Base-by-base conservation (phyloP, 2,329 filamentous ascomycete species). In the Sclerotinia glacialis region DNA sequence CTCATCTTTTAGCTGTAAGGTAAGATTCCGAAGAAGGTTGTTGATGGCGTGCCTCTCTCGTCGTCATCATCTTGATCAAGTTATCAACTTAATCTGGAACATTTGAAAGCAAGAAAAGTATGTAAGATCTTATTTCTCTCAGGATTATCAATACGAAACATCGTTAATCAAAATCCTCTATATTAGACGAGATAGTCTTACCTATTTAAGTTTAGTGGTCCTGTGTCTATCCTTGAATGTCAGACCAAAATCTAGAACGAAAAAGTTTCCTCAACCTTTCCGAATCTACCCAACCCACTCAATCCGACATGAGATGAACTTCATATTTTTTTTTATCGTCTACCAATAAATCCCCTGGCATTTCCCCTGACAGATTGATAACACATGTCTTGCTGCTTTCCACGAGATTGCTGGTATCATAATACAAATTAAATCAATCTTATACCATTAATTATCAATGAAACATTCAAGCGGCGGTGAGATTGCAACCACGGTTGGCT, bases 131-230 rank as follows among this genome's bases (percentile, higher is more conserved):
- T 34, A 53, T 28, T 53, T 31, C 28, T 31, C 28, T 21, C 42
- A 5, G 21, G n/a, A 55, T 60, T 16, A 16, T 61, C 42, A 46
- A 64, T 26, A 34, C 12, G 26, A 64, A 64, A 55, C 61, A 28
- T 34, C 37, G 61, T 64, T 55, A 55, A 56, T 64, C 28, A 64
- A 64, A 56, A 64, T 16, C 49, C 37, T 56, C 49, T 64, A 42
- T 64, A 64, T 55, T 42, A 64, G 23, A 23, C 61, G 37, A 64
- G 7, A 1, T 3, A 6, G 11, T 5, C 31, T 56, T 37, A 31
- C 49, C 34, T 44, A 42, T 42, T n/a, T 31, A 0, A 37, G 60
- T 18, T 12, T 55, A 63, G 60, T 2, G 11, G 0, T 23, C 8
- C n/a, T 23, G 21, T 26, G 18, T 37, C 12, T 16, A 54, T 16